Evolutionary conservation across 106 monocot species (phyloP).

Genomic region (Ottelia alismoides): DNA sequence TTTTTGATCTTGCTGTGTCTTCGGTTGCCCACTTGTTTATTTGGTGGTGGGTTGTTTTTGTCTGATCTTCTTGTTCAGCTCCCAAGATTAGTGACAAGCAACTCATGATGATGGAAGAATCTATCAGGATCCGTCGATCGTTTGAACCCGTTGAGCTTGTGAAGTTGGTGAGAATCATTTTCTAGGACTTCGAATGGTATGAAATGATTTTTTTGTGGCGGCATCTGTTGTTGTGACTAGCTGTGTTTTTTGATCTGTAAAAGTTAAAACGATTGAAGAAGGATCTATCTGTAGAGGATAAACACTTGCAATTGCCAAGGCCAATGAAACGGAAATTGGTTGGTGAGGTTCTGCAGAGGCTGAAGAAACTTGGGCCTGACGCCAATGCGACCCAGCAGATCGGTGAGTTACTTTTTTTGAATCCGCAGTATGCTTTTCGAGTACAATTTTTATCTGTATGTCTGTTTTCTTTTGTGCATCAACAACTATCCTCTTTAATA

Average conservation of each 20-base stretch:
- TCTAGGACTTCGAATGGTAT: too few species aligned
- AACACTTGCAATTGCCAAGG: conserved; percentile 28
- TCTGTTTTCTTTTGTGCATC: too few species aligned
- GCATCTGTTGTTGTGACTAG: too few species aligned
- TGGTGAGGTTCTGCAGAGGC: conserved; percentile 50
- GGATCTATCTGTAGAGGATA: conserved; percentile 23
- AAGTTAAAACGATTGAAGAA: conserved; percentile 56
- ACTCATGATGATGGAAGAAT: conserved; percentile 56
- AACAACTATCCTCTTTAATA: too few species aligned
- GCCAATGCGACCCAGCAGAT: conserved; percentile 28
- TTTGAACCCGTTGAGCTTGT: conserved; percentile 56
- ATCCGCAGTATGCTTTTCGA: too few species aligned
- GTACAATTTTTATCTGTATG: too few species aligned
- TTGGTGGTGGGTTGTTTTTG: too few species aligned
- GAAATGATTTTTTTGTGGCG: too few species aligned
- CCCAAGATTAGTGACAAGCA: conserved; percentile 39
- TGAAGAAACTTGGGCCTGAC: conserved; percentile 27
- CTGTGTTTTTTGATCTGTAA: too few species aligned
- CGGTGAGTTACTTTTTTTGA: too few species aligned
- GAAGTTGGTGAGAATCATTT: conserved; percentile 39
- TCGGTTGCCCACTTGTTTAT: too few species aligned
- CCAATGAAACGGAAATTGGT: conserved; percentile 44
- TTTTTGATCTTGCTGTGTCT: too few species aligned
- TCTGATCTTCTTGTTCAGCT: conserved; percentile 15
- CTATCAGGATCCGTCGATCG: conserved; percentile 37